A percentile compares a stretch with the other conserved stretches of the same genome.
Evolutionary conservation across 139 green algal species (phyloP).

Genomic region (Mesostigma viride): DNA sequence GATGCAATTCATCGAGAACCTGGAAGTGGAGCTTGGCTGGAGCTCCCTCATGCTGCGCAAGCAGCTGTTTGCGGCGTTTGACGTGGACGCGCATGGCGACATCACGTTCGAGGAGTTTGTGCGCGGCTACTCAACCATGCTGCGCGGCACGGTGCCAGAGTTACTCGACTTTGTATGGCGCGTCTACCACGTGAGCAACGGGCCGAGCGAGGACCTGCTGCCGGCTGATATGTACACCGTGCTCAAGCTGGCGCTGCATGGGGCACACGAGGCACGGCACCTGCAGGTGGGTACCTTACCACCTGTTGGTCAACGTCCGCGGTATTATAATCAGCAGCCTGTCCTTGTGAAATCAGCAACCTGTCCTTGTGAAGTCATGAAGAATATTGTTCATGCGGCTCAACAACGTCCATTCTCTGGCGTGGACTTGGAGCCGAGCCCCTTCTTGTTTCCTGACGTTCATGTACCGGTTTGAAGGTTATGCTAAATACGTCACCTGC

Average conservation of each 20-base stretch:
- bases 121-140: constrained; percentile 27
- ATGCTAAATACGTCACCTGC: no score
- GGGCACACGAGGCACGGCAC: constrained; percentile 16
- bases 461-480: no score
- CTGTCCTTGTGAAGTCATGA: no score
- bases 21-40: constrained; percentile 29
- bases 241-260: constrained; percentile 23
- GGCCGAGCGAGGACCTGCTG: constrained; percentile 3
- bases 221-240: constrained; percentile 23
- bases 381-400: no score
- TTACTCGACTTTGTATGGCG: constrained; percentile 30
- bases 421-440: no score
- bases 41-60: constrained; percentile 24
- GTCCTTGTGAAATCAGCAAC: no score
- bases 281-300: no score
- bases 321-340: no score
- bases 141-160: constrained; percentile 29
- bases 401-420: no score
- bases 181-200: constrained; percentile 26
- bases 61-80: constrained; percentile 32
- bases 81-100: constrained; percentile 25
- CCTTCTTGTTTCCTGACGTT: no score
- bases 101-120: constrained; percentile 27
- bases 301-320: no score
- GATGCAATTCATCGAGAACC: constrained; percentile 27